Conservation (phyloP, 2,329 filamentous ascomycete genomes). For the Biscogniauxia mediterranea region DNA sequence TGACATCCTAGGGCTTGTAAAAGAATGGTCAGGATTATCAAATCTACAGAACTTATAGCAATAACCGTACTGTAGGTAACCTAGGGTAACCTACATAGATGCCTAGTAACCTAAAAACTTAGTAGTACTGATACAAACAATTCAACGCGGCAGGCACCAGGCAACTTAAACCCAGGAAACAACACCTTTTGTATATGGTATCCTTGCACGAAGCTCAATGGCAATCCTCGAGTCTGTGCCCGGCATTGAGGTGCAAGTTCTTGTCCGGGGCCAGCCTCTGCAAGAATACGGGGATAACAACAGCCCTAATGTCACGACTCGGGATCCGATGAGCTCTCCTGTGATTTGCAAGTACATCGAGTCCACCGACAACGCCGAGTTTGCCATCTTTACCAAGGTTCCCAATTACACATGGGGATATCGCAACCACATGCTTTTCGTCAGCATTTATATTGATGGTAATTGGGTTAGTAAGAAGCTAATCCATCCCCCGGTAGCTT, state of each 20-base stretch:
- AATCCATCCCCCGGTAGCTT: conserved; percentile 1
- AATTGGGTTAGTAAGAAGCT: conserved; percentile 6
- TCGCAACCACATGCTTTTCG: conserved; percentile 18
- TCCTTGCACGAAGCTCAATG: conserved; percentile 12
- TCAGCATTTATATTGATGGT: conserved; percentile 25
- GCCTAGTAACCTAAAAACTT: too few species aligned
- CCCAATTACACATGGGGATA: conserved; percentile 27
- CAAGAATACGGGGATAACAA: conserved; percentile 28
- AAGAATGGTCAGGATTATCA: too few species aligned
- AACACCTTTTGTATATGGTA: too few species aligned
- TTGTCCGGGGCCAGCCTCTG: conserved; percentile 15
- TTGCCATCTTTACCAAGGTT: conserved; percentile 21
- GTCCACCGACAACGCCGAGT: conserved; percentile 27
- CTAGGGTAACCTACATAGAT: too few species aligned
- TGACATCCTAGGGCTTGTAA: too few species aligned
- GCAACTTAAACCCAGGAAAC: too few species aligned
- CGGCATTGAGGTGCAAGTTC: conserved; percentile 25
- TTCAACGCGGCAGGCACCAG: too few species aligned
- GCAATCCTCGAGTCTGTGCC: conserved; percentile 27
- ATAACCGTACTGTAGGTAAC: too few species aligned
- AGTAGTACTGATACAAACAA: too few species aligned
- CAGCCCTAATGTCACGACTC: conserved; percentile 7
- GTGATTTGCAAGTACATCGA: conserved; percentile 31
- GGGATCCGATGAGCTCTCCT: conserved; percentile 4
- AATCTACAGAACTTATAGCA: too few species aligned